phyloP scores from a whole-genome alignment of 495 filamentous ascomycete species.

The Neurospora sp. region DNA sequence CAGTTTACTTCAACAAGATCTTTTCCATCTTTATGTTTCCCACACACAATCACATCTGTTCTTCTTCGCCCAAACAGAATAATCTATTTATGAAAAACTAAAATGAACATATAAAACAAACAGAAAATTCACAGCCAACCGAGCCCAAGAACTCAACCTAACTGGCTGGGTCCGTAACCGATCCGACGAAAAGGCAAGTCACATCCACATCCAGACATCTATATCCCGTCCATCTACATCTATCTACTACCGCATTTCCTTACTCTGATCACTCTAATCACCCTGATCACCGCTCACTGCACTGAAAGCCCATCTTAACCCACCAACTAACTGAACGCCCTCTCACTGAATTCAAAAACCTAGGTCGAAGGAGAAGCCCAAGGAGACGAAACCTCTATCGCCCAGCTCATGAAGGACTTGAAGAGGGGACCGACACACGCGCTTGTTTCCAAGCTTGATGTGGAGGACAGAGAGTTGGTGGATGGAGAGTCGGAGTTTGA shows the following conservation, averaged over 20 bases:
- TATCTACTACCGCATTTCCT: not conserved
- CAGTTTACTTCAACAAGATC: too few relatives aligned
- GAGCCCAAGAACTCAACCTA: conserved; percentile 52
- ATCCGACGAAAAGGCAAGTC: conserved; percentile 53
- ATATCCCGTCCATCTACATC: too few relatives aligned
- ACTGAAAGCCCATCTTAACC: too few relatives aligned
- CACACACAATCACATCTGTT: too few relatives aligned
- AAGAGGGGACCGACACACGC: conserved; percentile 60
- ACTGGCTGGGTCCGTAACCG: conserved; percentile 79
- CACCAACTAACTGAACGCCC: not conserved
- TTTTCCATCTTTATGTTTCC: too few relatives aligned
- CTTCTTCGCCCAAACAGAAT: too few relatives aligned
- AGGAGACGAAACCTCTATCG: conserved; percentile 51
- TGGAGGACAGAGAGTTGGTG: conserved; percentile 48
- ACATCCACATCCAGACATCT: not conserved
- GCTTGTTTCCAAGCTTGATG: conserved; percentile 62
- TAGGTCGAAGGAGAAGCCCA: conserved; percentile 91
- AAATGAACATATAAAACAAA: conserved; percentile 3
- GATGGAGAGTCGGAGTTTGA: conserved; percentile 57
- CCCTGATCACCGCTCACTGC: not conserved
- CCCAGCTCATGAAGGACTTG: conserved; percentile 64
- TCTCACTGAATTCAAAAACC: not conserved
- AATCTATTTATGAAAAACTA: not conserved
- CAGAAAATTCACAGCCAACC: conserved; percentile 58
- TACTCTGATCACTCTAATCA: not conserved